phyloP scores from a whole-genome alignment of 2,329 filamentous ascomycete genomes.

The Ascosphaera aggregata region DNA sequence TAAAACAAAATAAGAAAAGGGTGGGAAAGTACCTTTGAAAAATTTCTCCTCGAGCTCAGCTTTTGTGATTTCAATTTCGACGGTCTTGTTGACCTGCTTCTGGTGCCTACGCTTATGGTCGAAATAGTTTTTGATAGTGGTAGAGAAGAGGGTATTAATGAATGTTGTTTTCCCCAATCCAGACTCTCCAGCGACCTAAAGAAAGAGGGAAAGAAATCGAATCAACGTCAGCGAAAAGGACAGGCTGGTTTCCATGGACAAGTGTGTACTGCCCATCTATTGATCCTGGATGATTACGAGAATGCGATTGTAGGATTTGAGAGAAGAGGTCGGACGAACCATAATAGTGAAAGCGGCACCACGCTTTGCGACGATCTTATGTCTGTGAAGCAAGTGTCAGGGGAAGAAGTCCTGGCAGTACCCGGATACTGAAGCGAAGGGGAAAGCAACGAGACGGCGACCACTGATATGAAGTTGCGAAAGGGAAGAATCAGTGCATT shows the following conservation, averaged over 20 bases:
- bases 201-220: neutral
- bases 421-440: too few species aligned
- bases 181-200: slow-evolving; percentile 51
- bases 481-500: too few species aligned
- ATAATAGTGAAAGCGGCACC: slow-evolving; percentile 98
- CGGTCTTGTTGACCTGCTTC: slow-evolving; percentile 83
- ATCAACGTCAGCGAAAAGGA: too few species aligned
- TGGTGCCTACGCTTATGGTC: slow-evolving; percentile 79
- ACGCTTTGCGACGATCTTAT: slow-evolving; percentile 56
- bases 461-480: too few species aligned
- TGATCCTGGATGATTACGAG: neutral
- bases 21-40: slow-evolving; percentile 42
- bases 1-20: slow-evolving; percentile 1
- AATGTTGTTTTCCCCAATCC: slow-evolving; percentile 96
- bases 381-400: slow-evolving; percentile 23
- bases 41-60: slow-evolving; percentile 99
- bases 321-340: slow-evolving; percentile 32
- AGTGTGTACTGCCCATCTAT: slow-evolving; percentile 17
- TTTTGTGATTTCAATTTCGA: slow-evolving; percentile 96
- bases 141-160: slow-evolving; percentile 99
- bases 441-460: too few species aligned
- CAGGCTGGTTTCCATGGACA: slow-evolving; percentile 96
- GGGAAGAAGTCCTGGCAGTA: neutral
- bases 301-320: neutral
- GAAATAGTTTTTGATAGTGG: slow-evolving; percentile 97